Evolutionary conservation across 202 grass and related monocot species (phyloP), one percentile per base, ranked within the genome.

Genomic region (Brachypodium distachyon): DNA sequence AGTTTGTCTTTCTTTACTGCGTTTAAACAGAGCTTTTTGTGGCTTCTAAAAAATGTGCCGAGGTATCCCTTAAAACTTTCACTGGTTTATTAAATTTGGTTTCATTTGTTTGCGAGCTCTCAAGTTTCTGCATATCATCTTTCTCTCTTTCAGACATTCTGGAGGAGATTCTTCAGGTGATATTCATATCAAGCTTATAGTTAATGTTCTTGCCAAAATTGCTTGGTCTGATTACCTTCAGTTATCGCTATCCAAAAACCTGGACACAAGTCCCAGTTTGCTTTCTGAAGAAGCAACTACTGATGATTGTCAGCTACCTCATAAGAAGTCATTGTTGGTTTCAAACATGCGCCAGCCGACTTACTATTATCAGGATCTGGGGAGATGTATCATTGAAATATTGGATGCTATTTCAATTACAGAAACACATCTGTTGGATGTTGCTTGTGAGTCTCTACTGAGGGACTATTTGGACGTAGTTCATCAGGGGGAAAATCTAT

Each of bases 221-320:
- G 73, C 92, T 65, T 97, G 87, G 89, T 70, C 78, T 82, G 91
- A 97, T 77, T 94, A 94, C 76, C 88, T 97, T 83, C 38, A 83
- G 23, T 74, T 65, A 49, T 61, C 49, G 13, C 71, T 38, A 49
- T 22, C 39, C 16, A 75, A 67, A 79, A 88, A 79, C 16, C 41
- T 75, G 63, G 50, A 69, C 69, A 53, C 9, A 36, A 74, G 32
- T 73, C 59, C 16, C 10, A 62, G 77, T 83, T 14, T 37, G 13
- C 72, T 81, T 61, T 50, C 61, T 77, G 81, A 76, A 76, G 81
- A 78, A 70, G 70, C 78, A 79, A 4, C 48, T 66, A 79, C 48
- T 79, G 52, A 28, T 56, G 57, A 81, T 40, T 72, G 37, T 74
- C 81, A 51, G 65, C 74, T 73, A 68, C 88, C 80, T 75, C 25